Evolutionary conservation across 257 asterid genomes (phyloP).

Genomic region (Solanum arcanum): DNA sequence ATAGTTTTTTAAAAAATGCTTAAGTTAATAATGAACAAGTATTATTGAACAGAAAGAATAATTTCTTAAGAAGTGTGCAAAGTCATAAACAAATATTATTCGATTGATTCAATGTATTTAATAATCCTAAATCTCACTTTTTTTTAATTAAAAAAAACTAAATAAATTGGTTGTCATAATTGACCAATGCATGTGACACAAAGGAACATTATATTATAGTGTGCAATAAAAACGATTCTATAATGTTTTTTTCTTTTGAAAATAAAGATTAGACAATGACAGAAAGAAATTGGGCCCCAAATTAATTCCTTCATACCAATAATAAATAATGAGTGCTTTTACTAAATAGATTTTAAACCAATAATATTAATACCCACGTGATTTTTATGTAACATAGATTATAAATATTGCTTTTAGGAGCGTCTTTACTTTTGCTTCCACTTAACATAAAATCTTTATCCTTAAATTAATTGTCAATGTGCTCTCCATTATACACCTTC

Average conservation of each 20-base stretch:
- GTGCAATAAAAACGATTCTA: background rate
- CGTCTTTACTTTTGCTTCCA: background rate
- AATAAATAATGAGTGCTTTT: background rate
- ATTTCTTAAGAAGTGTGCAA: too few relatives aligned
- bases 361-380: conserved; percentile 7
- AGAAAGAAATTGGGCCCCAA: conserved; percentile 1
- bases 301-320: background rate
- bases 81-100: too few relatives aligned
- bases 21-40: too few relatives aligned
- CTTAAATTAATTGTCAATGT: background rate
- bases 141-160: rapidly evolving
- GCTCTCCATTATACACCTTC: background rate
- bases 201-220: background rate
- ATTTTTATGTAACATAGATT: background rate
- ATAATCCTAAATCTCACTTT: background rate
- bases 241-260: background rate
- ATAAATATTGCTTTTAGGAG: background rate
- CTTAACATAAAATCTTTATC: background rate
- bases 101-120: background rate
- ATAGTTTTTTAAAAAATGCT: too few relatives aligned
- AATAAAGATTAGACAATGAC: background rate
- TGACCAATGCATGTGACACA: background rate
- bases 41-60: too few relatives aligned
- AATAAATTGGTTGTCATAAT: background rate
- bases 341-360: background rate